Evolutionary conservation across 2,329 filamentous ascomycete genomes (phyloP), one percentile per base, ranked within the genome.

Genomic region (Aureobasidium sp.): DNA sequence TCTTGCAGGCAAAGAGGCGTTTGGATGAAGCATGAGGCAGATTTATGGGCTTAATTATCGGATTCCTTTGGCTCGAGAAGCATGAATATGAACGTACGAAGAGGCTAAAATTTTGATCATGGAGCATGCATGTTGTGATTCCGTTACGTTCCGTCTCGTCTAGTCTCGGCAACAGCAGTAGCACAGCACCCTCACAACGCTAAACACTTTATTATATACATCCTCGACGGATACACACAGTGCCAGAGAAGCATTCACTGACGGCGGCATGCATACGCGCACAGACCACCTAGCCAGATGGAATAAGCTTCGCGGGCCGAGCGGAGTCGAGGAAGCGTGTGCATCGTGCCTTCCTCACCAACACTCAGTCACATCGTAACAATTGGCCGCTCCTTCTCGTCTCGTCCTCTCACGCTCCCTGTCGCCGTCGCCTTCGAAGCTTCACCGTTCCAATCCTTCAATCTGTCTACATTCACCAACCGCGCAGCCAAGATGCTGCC

Each of bases 401-500:
- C 32, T 50, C 4, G 45, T 48, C 47, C 16, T 25, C 47, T 29
- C 47, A n/a, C 37, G 36, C 57, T 42, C 57, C 37, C 50, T 52
- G 9, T 21, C 25, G 36, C 50, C 32, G 42, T 48, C 39, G 36
- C 21, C 44, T 30, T 34, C 36, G 29, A 39, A 60, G 34, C 34
- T 29, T 25, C 11, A 11, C 36, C 57, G 7, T 4, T 15, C 13
- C 34, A 50, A 27, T 25, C 36, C 15, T 32, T 27, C 57, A 60
- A 44, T 39, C 37, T 61, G 47, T 44, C 47, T 45, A 52, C 58
- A 11, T 53, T 48, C 50, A 58, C 29, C 47, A 52, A n/a, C 16
- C 49, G 48, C 60, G 54, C 41, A 62, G 50, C 53, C 47, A 63
- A 55, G 41, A 65, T 65, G 64, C 63, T 65, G 59, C 63, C 63